phyloP scores from a whole-genome alignment of 306 rosid genomes.

The Sesbania bispinosa region DNA sequence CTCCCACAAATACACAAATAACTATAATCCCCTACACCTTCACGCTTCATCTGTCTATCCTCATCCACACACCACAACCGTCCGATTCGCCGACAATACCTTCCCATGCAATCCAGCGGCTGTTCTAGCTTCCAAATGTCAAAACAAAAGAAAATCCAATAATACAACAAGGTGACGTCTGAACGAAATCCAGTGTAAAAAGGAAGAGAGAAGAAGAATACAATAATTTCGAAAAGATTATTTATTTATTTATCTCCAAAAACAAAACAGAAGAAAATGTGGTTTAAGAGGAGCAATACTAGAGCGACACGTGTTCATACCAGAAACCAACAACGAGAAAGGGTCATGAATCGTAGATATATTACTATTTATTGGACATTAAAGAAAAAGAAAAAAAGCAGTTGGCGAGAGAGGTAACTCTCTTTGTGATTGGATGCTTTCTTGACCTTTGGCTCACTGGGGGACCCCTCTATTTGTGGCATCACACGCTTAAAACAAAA shows the following conservation, averaged over 20 bases:
- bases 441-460: constrained; percentile 55
- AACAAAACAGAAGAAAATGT: not conserved
- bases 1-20: not conserved
- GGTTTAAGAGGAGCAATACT: constrained; percentile 20
- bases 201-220: not conserved
- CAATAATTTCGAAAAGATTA: not conserved
- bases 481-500: constrained; percentile 13
- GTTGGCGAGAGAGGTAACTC: constrained; percentile 54
- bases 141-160: not conserved
- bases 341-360: constrained; percentile 35
- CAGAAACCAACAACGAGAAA: constrained; percentile 63
- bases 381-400: constrained; percentile 57
- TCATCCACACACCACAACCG: not conserved
- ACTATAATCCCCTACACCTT: not conserved
- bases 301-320: constrained; percentile 51
- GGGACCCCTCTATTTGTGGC: constrained; percentile 49
- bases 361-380: constrained; percentile 44
- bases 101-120: not conserved
- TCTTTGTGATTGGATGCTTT: constrained; percentile 64
- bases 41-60: not conserved
- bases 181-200: not conserved
- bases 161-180: not conserved
- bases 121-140: not conserved
- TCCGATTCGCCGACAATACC: not conserved
- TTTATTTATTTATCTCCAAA: not conserved